Percentiles rank a stretch among this genome's conserved stretches.
phyloP scores from a whole-genome alignment of 345 rosid genomes.

The Jatropha curcas region DNA sequence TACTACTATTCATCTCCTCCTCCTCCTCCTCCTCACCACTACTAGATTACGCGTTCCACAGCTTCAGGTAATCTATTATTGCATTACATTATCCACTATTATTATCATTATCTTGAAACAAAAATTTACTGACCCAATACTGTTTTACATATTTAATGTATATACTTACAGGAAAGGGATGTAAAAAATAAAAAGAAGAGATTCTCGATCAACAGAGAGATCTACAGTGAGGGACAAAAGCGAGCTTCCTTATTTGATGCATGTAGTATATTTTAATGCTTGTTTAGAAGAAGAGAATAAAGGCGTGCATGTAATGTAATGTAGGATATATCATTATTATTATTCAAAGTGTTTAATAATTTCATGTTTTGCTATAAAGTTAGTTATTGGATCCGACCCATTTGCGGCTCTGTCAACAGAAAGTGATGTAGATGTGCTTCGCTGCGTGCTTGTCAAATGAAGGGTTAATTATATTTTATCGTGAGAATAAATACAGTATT shows the following conservation, averaged over 20 bases:
- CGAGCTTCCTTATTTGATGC: conserved; percentile 12
- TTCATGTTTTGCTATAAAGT: no score
- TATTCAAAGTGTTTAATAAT: background rate
- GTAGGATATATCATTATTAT: no score
- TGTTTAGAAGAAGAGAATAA: background rate
- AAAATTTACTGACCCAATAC: no score
- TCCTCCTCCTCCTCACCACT: conserved; percentile 20
- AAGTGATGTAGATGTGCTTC: background rate
- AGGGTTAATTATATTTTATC: no score
- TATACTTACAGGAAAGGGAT: conserved; percentile 20
- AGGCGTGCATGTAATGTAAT: background rate
- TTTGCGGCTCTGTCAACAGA: background rate
- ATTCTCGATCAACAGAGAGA: no score
- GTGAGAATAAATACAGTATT: no score
- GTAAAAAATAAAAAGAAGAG: conserved; percentile 4
- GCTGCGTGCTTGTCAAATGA: background rate
- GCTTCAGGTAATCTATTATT: conserved; percentile 26
- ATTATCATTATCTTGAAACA: background rate
- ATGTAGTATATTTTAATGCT: background rate
- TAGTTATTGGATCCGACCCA: background rate
- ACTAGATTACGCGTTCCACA: conserved; percentile 22
- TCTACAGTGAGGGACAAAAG: background rate
- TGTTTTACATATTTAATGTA: no score
- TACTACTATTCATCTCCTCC: conserved; percentile 14
- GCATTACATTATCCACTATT: background rate